Conservation (phyloP, 2,329 filamentous ascomycete genomes). For the Monosporascus sp. region DNA sequence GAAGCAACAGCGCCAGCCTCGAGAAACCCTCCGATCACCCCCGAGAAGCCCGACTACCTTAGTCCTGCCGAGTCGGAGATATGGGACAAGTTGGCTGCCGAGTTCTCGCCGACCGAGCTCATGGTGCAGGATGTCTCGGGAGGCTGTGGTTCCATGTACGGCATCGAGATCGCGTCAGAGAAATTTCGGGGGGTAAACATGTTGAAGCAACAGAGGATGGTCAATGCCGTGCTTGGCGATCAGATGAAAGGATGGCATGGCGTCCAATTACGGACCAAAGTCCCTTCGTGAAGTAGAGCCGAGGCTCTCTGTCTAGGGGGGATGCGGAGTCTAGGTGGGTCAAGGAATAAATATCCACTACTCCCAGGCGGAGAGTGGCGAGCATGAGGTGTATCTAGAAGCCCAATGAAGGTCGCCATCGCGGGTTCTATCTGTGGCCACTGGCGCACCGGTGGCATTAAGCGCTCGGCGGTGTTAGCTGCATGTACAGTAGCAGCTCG, state of each 20-base stretch:
- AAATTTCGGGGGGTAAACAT: slow-evolving; percentile 66
- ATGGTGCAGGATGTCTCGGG: slow-evolving; percentile 76
- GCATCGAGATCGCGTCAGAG: slow-evolving; percentile 68
- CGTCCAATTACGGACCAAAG: slow-evolving; percentile 70
- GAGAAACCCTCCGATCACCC: slow-evolving; percentile 6
- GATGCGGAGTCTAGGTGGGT: too few species aligned
- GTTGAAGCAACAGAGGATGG: slow-evolving; percentile 77
- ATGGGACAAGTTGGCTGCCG: slow-evolving; percentile 47
- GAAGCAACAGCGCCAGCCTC: slow-evolving; percentile 9
- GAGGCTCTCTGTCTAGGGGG: background rate
- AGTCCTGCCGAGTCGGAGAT: slow-evolving; percentile 54
- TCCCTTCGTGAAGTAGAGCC: slow-evolving; percentile 25
- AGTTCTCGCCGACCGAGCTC: slow-evolving; percentile 46
- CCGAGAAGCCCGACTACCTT: slow-evolving; percentile 45
- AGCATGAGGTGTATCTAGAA: too few species aligned
- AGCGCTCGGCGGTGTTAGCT: too few species aligned
- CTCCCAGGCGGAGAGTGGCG: too few species aligned
- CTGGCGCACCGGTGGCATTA: too few species aligned
- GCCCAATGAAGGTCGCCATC: too few species aligned
- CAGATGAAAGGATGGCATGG: slow-evolving; percentile 80
- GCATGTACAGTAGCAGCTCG: too few species aligned
- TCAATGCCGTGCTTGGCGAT: slow-evolving; percentile 69
- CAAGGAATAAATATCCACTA: too few species aligned
- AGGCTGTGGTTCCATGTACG: slow-evolving; percentile 84
- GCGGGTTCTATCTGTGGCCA: too few species aligned